Evolutionary conservation across 1,284 basidiomycete genomes (phyloP).

Genomic region (Veloboletus limbatus): DNA sequence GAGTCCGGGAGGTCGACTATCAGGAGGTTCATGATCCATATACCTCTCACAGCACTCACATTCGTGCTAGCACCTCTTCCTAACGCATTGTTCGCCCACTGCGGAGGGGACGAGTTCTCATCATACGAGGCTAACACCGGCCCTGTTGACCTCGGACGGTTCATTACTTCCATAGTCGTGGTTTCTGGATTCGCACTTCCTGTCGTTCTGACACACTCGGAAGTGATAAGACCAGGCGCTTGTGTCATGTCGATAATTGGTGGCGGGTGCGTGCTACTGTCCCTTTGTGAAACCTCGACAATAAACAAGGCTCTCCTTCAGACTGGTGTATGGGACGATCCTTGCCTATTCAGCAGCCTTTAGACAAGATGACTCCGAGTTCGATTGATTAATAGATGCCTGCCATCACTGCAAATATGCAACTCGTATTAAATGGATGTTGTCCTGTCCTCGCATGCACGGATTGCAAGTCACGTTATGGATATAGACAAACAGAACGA

Average conservation of each 20-base stretch:
- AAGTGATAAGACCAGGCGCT: slow-evolving; percentile 81
- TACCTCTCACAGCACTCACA: slow-evolving; percentile 66
- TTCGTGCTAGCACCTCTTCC: slow-evolving; percentile 96
- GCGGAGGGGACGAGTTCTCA: slow-evolving; percentile 83
- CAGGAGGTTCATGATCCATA: slow-evolving; percentile 2
- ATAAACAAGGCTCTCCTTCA: slow-evolving; percentile 28
- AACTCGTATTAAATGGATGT: slow-evolving; percentile 13
- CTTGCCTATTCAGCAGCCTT: slow-evolving; percentile 85
- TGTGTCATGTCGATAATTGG: slow-evolving; percentile 94
- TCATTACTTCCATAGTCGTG: slow-evolving; percentile 88
- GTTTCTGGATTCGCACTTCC: slow-evolving; percentile 94
- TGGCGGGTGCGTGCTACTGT: slow-evolving; percentile 57
- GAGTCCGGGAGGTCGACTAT: slow-evolving; percentile 36
- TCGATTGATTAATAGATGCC: slow-evolving; percentile 42
- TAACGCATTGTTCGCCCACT: slow-evolving; percentile 87
- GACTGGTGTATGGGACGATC: slow-evolving; percentile 93
- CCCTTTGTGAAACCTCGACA: background rate
- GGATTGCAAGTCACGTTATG: background rate
- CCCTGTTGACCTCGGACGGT: slow-evolving; percentile 81
- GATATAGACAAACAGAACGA: background rate
- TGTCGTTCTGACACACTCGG: slow-evolving; percentile 88
- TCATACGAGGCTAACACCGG: slow-evolving; percentile 60
- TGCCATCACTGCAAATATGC: slow-evolving; percentile 13
- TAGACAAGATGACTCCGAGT: slow-evolving; percentile 72
- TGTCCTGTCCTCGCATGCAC: slow-evolving; percentile 7